Evolutionary conservation across 352 stramenopile species (phyloP).

Genomic region (Pythium myriotylum): DNA sequence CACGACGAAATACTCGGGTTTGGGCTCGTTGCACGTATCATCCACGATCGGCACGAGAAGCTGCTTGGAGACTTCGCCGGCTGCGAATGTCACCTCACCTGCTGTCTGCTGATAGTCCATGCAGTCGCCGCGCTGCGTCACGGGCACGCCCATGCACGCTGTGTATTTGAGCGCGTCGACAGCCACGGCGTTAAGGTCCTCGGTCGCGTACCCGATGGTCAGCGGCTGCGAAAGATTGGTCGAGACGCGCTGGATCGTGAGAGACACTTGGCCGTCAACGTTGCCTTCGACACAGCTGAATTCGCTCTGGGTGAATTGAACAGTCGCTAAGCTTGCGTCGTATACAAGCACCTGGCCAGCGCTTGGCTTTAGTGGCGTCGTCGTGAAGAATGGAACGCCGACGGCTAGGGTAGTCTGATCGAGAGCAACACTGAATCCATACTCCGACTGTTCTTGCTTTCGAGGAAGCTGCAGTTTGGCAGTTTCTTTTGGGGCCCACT

Average conservation of each 20-base stretch:
- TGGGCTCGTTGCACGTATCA: conserved; percentile 89
- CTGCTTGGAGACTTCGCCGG: conserved; percentile 81
- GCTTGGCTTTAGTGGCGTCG: conserved; percentile 35
- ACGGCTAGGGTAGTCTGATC: conserved; percentile 62
- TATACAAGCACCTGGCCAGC: conserved; percentile 71
- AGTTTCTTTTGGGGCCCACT: conserved; percentile 72
- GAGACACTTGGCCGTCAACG: conserved; percentile 48
- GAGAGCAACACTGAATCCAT: conserved; percentile 54
- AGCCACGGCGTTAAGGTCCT: conserved; percentile 64
- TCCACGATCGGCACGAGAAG: conserved; percentile 94
- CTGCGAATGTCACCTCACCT: conserved; percentile 90
- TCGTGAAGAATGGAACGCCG: conserved; percentile 60
- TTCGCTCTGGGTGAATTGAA: conserved; percentile 58
- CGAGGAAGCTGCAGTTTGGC: conserved; percentile 79
- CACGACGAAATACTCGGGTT: conserved; percentile 91
- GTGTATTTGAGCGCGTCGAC: conserved; percentile 62
- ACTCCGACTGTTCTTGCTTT: conserved; percentile 59
- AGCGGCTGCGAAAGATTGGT: conserved; percentile 52
- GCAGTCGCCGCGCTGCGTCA: conserved; percentile 62
- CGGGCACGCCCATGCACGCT: conserved; percentile 56
- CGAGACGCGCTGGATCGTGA: conserved; percentile 49
- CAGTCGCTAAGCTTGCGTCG: conserved; percentile 50
- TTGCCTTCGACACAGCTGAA: conserved; percentile 76
- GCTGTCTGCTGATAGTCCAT: conserved; percentile 75
- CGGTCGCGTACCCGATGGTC: conserved; percentile 74